Percentiles rank a stretch among this genome's conserved stretches.
Conservation (phyloP, 176 grass and related monocot genomes). For the Zoysia pacifica region DNA sequence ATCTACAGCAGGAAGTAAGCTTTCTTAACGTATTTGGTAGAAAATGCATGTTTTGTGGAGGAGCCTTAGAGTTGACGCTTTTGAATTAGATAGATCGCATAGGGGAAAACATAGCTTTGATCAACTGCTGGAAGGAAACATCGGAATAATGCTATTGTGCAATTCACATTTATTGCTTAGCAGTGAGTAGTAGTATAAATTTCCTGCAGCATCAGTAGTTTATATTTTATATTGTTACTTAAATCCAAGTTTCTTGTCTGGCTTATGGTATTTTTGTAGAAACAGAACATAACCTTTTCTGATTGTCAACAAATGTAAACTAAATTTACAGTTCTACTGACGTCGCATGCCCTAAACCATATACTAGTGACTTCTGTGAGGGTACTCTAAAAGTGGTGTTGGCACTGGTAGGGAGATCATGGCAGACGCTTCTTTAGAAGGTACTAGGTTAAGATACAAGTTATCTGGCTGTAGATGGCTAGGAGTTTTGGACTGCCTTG, state of each 20-base stretch:
- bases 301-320: neutral
- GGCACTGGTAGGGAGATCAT: neutral
- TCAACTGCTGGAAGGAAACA: neutral
- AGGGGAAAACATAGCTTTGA: neutral
- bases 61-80: neutral
- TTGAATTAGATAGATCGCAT: neutral
- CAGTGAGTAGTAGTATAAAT: neutral
- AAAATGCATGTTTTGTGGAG: neutral
- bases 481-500: neutral
- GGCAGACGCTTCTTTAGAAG: neutral
- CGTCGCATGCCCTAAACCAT: neutral
- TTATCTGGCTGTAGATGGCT: neutral
- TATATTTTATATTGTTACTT: neutral
- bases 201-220: neutral
- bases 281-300: neutral
- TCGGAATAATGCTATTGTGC: neutral
- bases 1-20: constrained; percentile 90
- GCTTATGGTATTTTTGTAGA: neutral
- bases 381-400: neutral
- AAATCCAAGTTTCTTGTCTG: neutral
- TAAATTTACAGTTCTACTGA: neutral
- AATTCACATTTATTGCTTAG: neutral
- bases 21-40: neutral
- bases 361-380: neutral
- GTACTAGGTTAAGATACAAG: neutral